Evolutionary conservation across 2,329 filamentous ascomycete genomes (phyloP), one percentile per base, ranked within the genome.

Genomic region (Fusarium sp.): DNA sequence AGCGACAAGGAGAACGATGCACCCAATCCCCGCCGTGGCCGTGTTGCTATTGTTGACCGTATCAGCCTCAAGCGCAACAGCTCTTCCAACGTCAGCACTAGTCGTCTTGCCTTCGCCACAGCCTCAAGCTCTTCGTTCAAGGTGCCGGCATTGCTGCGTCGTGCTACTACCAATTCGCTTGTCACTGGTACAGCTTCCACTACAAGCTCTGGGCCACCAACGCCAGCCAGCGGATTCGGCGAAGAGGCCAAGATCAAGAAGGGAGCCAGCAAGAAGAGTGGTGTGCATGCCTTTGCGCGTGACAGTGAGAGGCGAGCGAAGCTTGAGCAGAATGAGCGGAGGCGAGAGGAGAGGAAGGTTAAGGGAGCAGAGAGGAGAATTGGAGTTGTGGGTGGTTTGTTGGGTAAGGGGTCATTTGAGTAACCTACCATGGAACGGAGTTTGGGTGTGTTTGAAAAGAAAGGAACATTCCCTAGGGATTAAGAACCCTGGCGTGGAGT

Each of bases 61-160:
- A 90, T 95, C 67, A 87, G 85, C 21, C 84, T 94, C 36, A 92
- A 91, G 76, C 89, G 91, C 44, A 79, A 80, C 40, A 80, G 79
- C 19, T 84, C 83, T 1, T 83, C 80, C 15, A 78, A 71, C 40
- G 28, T 45, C 21, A 45, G 56, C 76, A 36, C 79, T 4, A 65
- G 76, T 3, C 85, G 84, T 22, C 81, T 91, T 60, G 90, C 90
- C 5, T 92, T 92, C 76, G 80, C 85, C 10, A 74, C 81, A 5
- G 67, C 80, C 2, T 78, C 82, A 4, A 73, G 80, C 4, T 78
- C 60, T 67, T 81, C 82, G 1, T 92, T 93, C 85, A 90, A 88
- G 72, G 87, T 92, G 2, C 92, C 93, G 0, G 85, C 87, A 1
- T 84, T 96, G 21, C 85, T 96, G 19, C 88, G 92, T 26, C 87